Conservation (phyloP, 306 rosid species). For the Inga oerstediana region DNA sequence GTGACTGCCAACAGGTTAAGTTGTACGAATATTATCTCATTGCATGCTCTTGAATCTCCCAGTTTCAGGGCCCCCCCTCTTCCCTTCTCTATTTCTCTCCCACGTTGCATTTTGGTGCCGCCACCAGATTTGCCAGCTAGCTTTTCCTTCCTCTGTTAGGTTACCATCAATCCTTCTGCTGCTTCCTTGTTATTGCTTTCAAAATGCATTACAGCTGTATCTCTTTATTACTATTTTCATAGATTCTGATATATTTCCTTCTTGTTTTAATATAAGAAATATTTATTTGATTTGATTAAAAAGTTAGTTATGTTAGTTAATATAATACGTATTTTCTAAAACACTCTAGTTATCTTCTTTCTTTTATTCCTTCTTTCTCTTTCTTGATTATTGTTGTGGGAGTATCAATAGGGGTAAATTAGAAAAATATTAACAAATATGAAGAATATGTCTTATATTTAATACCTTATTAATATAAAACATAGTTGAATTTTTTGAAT, state of each 20-base stretch:
- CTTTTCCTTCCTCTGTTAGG: not conserved
- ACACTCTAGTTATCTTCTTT: too few species aligned
- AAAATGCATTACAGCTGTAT: not conserved
- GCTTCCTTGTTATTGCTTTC: not conserved
- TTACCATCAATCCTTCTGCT: not conserved
- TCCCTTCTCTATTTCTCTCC: not conserved
- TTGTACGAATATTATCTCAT: constrained; percentile 22
- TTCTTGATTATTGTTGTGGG: too few species aligned
- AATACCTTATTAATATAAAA: too few species aligned
- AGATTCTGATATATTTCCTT: not conserved
- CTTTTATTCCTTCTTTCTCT: too few species aligned
- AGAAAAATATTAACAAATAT: too few species aligned
- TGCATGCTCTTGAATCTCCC: constrained; percentile 28
- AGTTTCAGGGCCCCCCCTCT: constrained; percentile 20
- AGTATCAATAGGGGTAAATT: too few species aligned
- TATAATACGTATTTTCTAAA: too few species aligned
- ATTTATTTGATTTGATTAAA: too few species aligned
- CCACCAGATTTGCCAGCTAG: constrained; percentile 13
- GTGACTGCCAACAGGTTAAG: constrained; percentile 23
- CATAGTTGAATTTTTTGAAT: too few species aligned
- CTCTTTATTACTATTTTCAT: not conserved
- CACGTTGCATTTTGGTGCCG: not conserved
- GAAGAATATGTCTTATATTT: too few species aligned
- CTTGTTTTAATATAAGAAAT: too few species aligned
- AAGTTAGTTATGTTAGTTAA: too few species aligned